Conservation (phyloP, 257 asterid species). For the Capsicum chinense region DNA sequence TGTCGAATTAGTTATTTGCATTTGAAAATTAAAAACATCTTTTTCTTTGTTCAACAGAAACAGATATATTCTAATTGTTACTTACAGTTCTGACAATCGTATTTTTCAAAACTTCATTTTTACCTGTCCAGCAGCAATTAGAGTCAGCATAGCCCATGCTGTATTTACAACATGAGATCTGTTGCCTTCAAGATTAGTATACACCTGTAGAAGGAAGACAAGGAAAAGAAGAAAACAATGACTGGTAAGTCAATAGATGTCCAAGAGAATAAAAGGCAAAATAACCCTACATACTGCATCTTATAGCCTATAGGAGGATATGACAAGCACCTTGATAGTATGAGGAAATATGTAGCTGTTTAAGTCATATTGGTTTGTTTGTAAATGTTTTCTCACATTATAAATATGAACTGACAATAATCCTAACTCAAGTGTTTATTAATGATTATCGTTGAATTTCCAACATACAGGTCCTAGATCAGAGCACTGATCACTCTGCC, state of each 20-base stretch:
- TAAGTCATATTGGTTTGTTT: neutral
- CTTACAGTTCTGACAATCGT: conserved; percentile 13
- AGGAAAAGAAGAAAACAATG: conserved; percentile 21
- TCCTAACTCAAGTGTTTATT: neutral
- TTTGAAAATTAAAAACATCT: neutral
- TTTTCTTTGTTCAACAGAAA: neutral
- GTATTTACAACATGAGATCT: conserved; percentile 90
- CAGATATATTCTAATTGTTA: neutral
- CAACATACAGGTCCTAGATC: conserved; percentile 2
- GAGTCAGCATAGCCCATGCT: conserved; percentile 88
- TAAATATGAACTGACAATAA: conserved; percentile 7
- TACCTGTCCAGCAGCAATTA: conserved; percentile 95
- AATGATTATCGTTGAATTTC: neutral
- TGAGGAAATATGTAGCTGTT: neutral
- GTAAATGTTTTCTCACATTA: neutral
- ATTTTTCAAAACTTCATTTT: neutral
- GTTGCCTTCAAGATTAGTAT: conserved; percentile 80
- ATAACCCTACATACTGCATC: conserved; percentile 4
- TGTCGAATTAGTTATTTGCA: neutral
- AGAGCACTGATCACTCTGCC: neutral
- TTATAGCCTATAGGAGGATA: conserved; percentile 21
- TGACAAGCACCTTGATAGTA: conserved; percentile 18
- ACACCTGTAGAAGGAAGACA: conserved; percentile 57
- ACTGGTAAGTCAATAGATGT: conserved; percentile 28
- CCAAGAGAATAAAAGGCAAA: neutral